These are phyloP conservation scores for Candida glucosophila DNA, from an alignment of 1,139 yeast species.

Conservation along the genomic window DNA sequence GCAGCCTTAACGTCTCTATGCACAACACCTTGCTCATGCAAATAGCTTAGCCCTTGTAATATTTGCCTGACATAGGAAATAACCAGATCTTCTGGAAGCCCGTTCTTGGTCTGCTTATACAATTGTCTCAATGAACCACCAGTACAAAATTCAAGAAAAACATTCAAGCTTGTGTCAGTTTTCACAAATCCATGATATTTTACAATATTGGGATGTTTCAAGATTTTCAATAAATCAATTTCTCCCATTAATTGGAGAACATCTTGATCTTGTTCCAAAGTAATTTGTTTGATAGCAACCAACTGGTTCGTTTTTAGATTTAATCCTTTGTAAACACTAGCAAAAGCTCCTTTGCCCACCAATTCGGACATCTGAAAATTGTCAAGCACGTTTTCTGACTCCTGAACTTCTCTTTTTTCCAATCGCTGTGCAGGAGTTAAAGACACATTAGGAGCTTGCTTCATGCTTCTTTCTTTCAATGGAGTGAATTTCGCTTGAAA, in stretches of 20 bases:
- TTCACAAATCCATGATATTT: constrained; percentile 84
- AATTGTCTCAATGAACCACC: constrained; percentile 77
- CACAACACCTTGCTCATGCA: constrained; percentile 66
- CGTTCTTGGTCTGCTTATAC: constrained; percentile 46
- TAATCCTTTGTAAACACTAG: constrained; percentile 79
- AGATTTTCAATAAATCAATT: constrained; percentile 70
- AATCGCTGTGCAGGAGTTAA: constrained; percentile 47
- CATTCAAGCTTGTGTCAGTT: constrained; percentile 55
- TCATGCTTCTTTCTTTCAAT: constrained; percentile 7
- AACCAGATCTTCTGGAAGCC: constrained; percentile 54
- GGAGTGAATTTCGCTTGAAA: constrained; percentile 1
- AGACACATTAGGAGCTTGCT: constrained; percentile 30
- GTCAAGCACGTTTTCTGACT: constrained; percentile 36
- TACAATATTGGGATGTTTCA: constrained; percentile 81
- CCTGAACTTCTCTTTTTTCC: constrained; percentile 32
- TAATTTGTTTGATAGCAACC: constrained; percentile 81
- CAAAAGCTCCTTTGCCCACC: constrained; percentile 93
- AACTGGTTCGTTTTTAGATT: constrained; percentile 58
- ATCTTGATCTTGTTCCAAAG: constrained; percentile 40
- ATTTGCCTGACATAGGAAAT: constrained; percentile 61
- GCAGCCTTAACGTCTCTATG: constrained; percentile 80
- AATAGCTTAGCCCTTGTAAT: constrained; percentile 58
- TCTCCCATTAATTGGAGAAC: constrained; percentile 64
- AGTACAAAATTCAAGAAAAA: constrained; percentile 69
- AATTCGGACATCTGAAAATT: constrained; percentile 57